Evolutionary conservation across 139 green algal genomes (phyloP).

Genomic region (Medakamo hakoo): DNA sequence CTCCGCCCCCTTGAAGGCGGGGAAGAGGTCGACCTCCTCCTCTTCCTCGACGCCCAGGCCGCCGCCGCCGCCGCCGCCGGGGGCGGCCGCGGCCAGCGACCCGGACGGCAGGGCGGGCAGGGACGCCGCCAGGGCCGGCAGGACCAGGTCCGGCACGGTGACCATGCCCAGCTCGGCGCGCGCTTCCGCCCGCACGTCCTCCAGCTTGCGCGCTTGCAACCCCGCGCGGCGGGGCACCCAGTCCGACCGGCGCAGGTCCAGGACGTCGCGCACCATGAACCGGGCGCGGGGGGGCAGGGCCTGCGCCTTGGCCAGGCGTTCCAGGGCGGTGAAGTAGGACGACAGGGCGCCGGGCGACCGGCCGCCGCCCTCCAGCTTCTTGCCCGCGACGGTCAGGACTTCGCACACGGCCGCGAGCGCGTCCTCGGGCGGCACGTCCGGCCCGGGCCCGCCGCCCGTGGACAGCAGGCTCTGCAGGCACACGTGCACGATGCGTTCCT

Average conservation of each 20-base stretch:
- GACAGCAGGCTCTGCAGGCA: conserved; percentile 72
- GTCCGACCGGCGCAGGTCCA: conserved; percentile 42
- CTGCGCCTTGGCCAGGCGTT: conserved; percentile 16
- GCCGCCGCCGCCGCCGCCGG: conserved; percentile 1
- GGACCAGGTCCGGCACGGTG: conserved; percentile 23
- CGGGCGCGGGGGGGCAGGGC: conserved; percentile 23
- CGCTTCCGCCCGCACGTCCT: conserved; percentile 65
- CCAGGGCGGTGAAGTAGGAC: conserved; percentile 26
- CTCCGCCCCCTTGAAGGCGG: conserved; percentile 26
- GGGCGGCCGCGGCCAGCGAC: not conserved
- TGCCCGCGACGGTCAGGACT: conserved; percentile 57
- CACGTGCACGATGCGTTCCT: conserved; percentile 83
- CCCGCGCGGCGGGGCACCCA: conserved; percentile 38
- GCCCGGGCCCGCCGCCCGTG: conserved; percentile 11
- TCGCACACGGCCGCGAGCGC: conserved; percentile 85
- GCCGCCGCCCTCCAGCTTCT: conserved; percentile 31
- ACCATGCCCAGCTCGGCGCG: conserved; percentile 77
- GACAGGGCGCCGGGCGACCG: conserved; percentile 19
- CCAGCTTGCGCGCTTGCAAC: conserved; percentile 69
- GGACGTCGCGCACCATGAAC: conserved; percentile 48
- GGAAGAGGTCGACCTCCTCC: conserved; percentile 44
- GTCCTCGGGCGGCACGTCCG: conserved; percentile 64
- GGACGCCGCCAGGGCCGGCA: conserved; percentile 22
- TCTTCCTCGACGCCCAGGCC: no score
- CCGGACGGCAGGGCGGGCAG: not conserved